Evolutionary conservation across 257 asterid genomes (phyloP), one percentile per base, ranked within the genome.

Genomic region (Nicotiana tomentosiformis): DNA sequence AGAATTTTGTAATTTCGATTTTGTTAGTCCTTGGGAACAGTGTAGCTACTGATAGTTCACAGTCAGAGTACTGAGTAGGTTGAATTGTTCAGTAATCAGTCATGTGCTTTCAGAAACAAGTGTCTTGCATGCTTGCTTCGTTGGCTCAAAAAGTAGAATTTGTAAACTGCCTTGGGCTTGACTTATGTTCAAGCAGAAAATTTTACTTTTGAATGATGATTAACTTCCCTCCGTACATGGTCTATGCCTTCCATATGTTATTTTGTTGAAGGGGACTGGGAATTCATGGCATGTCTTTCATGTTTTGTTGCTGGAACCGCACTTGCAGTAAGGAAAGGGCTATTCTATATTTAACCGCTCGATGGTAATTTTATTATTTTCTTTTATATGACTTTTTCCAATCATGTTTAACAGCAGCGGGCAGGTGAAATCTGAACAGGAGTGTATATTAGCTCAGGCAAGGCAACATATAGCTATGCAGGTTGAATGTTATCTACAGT

Each of bases 381-480:
- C 15, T 49, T 49, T 74, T 49, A 26, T 58, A 58, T 74, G 62
- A 74, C 80, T 26, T 74, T 26, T 74, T 74, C 62, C 15, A 4
- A 14, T 74, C 62, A 49, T 26, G 20, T 74, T 74, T 49, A 32
- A 74, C 80, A 49, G 80, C 20, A 74, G 26, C 4, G 80, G 80
- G 53, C 97, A 94, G 84, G 95, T 96, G 76, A 94, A 93, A 62
- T 98, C 98, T 7, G 99, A 93, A 85, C 99, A 96, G 91, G 99
- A 96, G 88, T 91, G 92, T 66, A 92, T 96, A 43, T 79, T 96
- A 72, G 87, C 93, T 86, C 98, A 96, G 46, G 97, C 97, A 33
- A 98, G 95, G 84, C 99, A 94, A 84, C 98, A 96, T 82, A 91
- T 96, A 57, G 95, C 97, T 49, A 83, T 96, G 85, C 99, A 94